Evolutionary conservation across 2,329 filamentous ascomycete species (phyloP).

Genomic region (Immersiporthe knoxdaviesiana): DNA sequence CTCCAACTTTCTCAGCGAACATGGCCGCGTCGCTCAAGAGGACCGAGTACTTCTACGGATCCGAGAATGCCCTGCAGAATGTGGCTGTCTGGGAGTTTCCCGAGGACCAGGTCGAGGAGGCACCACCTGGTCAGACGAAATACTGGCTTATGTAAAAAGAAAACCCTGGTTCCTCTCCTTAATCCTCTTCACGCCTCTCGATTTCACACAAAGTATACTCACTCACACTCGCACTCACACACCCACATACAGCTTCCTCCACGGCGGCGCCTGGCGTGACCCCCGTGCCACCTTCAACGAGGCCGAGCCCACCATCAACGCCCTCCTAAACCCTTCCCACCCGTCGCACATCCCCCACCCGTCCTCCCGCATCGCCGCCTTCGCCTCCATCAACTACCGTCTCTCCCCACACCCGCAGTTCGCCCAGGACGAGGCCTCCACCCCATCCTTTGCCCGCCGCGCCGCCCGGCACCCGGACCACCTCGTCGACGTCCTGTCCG

Average conservation of each 20-base stretch:
- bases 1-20: not conserved
- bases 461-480: constrained; percentile 63
- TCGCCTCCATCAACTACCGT: constrained; percentile 68
- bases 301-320: constrained; percentile 50
- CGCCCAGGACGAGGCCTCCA: constrained; percentile 46
- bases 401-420: constrained; percentile 57
- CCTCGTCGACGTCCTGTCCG: constrained; percentile 58
- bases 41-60: constrained; percentile 27
- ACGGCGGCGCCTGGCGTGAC: constrained; percentile 68
- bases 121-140: constrained; percentile 10
- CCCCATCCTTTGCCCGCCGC: constrained; percentile 39
- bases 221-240: not conserved
- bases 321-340: constrained; percentile 40
- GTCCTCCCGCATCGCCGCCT: constrained; percentile 54
- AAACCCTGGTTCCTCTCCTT: not conserved
- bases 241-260: constrained; percentile 51
- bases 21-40: constrained; percentile 24
- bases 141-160: constrained; percentile 29
- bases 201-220: not conserved
- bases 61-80: constrained; percentile 28
- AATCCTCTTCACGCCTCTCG: too few species aligned
- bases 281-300: constrained; percentile 51
- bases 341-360: constrained; percentile 26
- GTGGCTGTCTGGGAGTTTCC: constrained; percentile 30
- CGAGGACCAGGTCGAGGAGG: constrained; percentile 2